Evolutionary conservation across 2,329 filamentous ascomycete genomes (phyloP), one percentile per base, ranked within the genome.

Genomic region (Botryosphaeria dothidea): DNA sequence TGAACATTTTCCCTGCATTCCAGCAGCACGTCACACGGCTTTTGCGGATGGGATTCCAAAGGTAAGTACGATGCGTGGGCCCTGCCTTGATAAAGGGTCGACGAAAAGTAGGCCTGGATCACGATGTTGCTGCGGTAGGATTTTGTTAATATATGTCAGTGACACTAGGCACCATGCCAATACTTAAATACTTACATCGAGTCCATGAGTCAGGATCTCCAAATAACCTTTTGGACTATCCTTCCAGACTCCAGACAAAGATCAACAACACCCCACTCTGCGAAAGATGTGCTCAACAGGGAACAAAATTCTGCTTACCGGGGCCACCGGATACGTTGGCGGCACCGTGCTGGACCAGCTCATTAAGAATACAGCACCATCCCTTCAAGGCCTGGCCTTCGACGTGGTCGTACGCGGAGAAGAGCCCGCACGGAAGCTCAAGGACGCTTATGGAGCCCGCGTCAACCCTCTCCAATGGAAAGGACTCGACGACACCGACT

Each of bases 261-360:
- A 6, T 8, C 17, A 45, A 45, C 8, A 23, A 45, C 9, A 45
- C 2, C 4, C 43, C 17, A 23, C n/a, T n/a, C n/a, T n/a, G n/a
- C n/a, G n/a, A n/a, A n/a, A 19, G n/a, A 29, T 67, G 68, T 6
- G 15, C 19, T 21, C 43, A 8, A n/a, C 3, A 21, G 43, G 43
- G 19, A 45, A 45, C 43, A 38, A 60, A 46, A 66, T 67, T 34
- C 63, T 68, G 21, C 41, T 67, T 4, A 67, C 62, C 34, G 67
- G 67, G 31, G 65, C 65, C 29, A 68, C 65, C 2, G 67, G 67
- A 29, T 68, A 64, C 51, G 65, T 66, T 11, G 67, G 67, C n/a
- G 67, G 65, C 25, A 65, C 56, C 19, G 41, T 67, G 15, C 58
- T 68, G 36, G 31, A 61, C n/a, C 65, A 67, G 15, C 66, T 68